Evolutionary conservation across 441 rosid species (phyloP).

Genomic region (Lepidium campestre): DNA sequence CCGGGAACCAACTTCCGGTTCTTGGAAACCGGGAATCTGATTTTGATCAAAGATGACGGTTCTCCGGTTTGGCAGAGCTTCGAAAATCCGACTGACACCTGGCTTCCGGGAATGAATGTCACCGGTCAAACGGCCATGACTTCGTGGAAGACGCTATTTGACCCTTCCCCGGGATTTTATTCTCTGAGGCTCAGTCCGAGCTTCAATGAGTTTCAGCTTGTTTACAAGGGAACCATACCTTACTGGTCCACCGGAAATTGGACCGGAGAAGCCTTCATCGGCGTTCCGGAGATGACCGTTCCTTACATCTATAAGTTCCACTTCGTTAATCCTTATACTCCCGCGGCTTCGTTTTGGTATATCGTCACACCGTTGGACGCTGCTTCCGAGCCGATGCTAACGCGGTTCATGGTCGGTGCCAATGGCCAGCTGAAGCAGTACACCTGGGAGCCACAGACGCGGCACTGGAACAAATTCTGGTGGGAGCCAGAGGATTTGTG

Average conservation of each 20-base stretch:
- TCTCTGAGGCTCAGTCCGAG: slow-evolving; percentile 47
- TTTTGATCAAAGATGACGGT: slow-evolving; percentile 26
- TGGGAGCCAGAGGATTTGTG: slow-evolving; percentile 62
- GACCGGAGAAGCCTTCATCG: slow-evolving; percentile 54
- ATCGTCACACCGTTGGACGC: slow-evolving; percentile 37
- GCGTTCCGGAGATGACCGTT: slow-evolving; percentile 72
- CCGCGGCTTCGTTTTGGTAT: slow-evolving; percentile 66
- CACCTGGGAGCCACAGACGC: slow-evolving; percentile 58
- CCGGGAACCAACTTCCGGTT: slow-evolving; percentile 29
- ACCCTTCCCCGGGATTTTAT: slow-evolving; percentile 61
- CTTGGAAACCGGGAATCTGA: slow-evolving; percentile 52
- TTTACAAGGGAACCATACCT: slow-evolving; percentile 32
- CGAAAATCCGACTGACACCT: slow-evolving; percentile 71
- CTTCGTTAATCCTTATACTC: slow-evolving; percentile 45
- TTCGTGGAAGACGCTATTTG: slow-evolving; percentile 58
- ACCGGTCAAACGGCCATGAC: slow-evolving; percentile 32
- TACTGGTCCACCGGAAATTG: slow-evolving; percentile 82
- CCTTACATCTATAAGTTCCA: slow-evolving; percentile 66
- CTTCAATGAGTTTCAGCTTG: slow-evolving; percentile 56
- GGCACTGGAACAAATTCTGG: slow-evolving; percentile 77
- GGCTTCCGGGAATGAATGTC: slow-evolving; percentile 78
- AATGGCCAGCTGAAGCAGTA: slow-evolving; percentile 60
- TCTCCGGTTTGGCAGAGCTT: slow-evolving; percentile 82
- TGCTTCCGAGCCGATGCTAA: slow-evolving; percentile 37
- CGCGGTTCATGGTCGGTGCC: slow-evolving; percentile 46